Conservation (phyloP, 352 stramenopile genomes). For the Saprolegnia diclina region DNA sequence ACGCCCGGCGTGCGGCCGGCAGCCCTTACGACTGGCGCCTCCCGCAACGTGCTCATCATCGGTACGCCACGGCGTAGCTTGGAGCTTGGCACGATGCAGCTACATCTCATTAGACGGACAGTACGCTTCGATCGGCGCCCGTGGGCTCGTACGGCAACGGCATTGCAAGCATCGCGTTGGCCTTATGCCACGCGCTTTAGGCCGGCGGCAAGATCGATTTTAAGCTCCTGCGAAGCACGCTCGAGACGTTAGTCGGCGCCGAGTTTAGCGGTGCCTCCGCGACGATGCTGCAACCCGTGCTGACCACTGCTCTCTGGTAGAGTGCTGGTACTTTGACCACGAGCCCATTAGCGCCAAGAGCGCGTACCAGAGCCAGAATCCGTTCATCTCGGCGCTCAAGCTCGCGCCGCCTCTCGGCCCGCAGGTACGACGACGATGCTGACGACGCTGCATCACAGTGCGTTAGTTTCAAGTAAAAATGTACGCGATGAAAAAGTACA, state of each 20-base stretch:
- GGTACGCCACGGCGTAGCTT: conserved; percentile 32
- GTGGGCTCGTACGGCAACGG: conserved; percentile 34
- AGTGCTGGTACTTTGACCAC: conserved; percentile 86
- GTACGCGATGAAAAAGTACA: conserved; percentile 81
- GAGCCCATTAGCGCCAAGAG: conserved; percentile 46
- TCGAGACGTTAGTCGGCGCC: conserved; percentile 44
- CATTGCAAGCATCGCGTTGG: background rate
- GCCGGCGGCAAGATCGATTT: conserved; percentile 57
- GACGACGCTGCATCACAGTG: background rate
- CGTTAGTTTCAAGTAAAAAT: conserved; percentile 76
- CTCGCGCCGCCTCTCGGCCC: conserved; percentile 63
- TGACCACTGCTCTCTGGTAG: conserved; percentile 31
- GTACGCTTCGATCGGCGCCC: conserved; percentile 61
- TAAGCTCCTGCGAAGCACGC: conserved; percentile 50
- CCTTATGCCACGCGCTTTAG: background rate
- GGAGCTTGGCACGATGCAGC: conserved; percentile 23
- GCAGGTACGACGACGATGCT: conserved; percentile 36
- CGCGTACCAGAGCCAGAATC: conserved; percentile 33
- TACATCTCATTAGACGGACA: conserved; percentile 45
- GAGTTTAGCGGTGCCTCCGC: conserved; percentile 44
- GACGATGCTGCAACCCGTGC: background rate
- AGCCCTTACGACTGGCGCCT: background rate
- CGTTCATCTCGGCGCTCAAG: conserved; percentile 63
- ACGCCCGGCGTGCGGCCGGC: too few relatives aligned
- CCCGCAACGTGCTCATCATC: conserved; percentile 55